These are phyloP conservation scores for Angophora floribunda DNA, from an alignment of 345 rosid species.

Conservation along the genomic window DNA sequence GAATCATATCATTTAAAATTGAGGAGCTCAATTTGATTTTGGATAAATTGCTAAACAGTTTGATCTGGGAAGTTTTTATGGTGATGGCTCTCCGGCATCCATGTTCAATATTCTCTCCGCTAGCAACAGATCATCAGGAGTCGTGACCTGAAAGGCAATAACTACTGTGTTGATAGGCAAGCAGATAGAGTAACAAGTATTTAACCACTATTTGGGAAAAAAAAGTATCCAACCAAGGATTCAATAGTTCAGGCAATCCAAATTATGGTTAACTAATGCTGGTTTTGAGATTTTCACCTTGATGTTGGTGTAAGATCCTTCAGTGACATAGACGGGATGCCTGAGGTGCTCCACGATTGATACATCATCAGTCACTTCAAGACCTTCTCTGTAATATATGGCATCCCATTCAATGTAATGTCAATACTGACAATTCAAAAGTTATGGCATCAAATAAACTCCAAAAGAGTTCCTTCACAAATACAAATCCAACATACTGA, in stretches of 20 bases:
- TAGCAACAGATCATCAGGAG: conserved; percentile 83
- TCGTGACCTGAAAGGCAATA: conserved; percentile 53
- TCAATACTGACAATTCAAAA: neutral
- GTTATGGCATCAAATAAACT: neutral
- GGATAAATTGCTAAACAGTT: neutral
- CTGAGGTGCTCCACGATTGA: conserved; percentile 89
- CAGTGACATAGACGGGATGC: conserved; percentile 79
- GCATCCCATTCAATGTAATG: neutral
- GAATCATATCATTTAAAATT: neutral
- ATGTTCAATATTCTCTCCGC: conserved; percentile 73
- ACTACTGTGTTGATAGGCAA: neutral
- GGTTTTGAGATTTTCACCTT: conserved; percentile 32
- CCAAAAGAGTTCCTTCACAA: neutral
- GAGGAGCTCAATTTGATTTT: neutral
- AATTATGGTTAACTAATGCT: neutral
- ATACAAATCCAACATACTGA: neutral
- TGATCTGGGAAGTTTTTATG: neutral
- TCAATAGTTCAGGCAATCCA: neutral
- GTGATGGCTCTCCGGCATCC: neutral
- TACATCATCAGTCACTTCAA: conserved; percentile 93
- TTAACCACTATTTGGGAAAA: neutral
- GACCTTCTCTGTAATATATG: conserved; percentile 45
- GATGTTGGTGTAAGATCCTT: conserved; percentile 93
- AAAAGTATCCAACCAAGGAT: neutral
- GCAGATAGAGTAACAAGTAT: neutral